Conservation (phyloP, 495 filamentous ascomycete genomes). For the Penicillium arizonense region DNA sequence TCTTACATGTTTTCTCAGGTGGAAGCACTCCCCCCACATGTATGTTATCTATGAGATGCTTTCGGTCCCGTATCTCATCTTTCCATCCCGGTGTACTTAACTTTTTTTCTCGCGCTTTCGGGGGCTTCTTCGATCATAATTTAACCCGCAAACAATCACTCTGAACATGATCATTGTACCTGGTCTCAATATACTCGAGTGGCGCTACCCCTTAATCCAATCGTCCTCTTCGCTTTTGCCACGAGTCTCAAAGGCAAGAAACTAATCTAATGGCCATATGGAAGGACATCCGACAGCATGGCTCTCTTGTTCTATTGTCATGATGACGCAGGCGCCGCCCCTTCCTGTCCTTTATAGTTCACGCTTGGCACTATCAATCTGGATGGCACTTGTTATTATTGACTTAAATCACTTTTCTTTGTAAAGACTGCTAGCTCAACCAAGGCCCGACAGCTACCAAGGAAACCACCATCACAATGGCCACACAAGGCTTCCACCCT, state of each 20-base stretch:
- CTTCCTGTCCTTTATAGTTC: no score
- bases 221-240: no score
- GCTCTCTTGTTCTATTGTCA: not conserved
- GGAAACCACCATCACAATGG: slow-evolving; percentile 3
- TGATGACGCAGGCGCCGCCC: not conserved
- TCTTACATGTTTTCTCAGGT: slow-evolving; percentile 7
- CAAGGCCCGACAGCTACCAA: no score
- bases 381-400: no score
- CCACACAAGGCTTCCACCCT: slow-evolving; percentile 28
- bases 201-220: no score
- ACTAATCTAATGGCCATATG: not conserved
- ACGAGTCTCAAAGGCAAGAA: no score
- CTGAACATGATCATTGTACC: not conserved
- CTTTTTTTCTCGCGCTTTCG: not conserved
- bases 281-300: not conserved
- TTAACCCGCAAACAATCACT: not conserved
- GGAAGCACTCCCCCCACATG: not conserved
- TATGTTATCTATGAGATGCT: not conserved
- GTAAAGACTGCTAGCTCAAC: no score
- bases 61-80: not conserved
- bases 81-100: slow-evolving; percentile 1
- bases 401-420: no score
- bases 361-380: no score
- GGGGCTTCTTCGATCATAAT: not conserved
- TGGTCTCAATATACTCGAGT: no score